phyloP scores from a whole-genome alignment of 2,329 filamentous ascomycete genomes.

The Aschersonia sp. region DNA sequence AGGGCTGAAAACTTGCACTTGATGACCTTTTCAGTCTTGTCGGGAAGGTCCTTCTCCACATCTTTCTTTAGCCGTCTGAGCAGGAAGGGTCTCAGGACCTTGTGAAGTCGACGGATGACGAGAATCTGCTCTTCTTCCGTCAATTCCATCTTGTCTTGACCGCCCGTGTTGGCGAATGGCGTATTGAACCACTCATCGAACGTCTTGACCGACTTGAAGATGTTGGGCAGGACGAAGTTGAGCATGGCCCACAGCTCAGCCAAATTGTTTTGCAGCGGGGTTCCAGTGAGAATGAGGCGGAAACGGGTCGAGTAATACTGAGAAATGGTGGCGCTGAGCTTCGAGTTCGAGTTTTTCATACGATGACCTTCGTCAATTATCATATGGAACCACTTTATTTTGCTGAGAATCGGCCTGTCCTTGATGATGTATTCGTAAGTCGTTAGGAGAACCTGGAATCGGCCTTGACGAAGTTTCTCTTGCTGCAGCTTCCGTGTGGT shows the following conservation, averaged over 20 bases:
- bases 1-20: slow-evolving; percentile 97
- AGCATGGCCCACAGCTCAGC: slow-evolving; percentile 94
- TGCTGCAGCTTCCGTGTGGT: slow-evolving; percentile 79
- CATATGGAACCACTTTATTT: slow-evolving; percentile 99
- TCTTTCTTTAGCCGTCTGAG: slow-evolving; percentile 98
- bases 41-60: slow-evolving; percentile 94
- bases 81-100: slow-evolving; percentile 92
- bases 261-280: slow-evolving; percentile 92
- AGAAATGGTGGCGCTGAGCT: slow-evolving; percentile 87
- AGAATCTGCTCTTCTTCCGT: slow-evolving; percentile 99
- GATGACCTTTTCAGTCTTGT: slow-evolving; percentile 98
- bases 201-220: slow-evolving; percentile 97
- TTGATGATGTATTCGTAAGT: slow-evolving; percentile 99
- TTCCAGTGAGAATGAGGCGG: slow-evolving; percentile 93
- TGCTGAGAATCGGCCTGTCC: slow-evolving; percentile 84
- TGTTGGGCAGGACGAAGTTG: slow-evolving; percentile 95
- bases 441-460: slow-evolving; percentile 91
- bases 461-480: slow-evolving; percentile 83
- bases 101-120: slow-evolving; percentile 94
- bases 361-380: slow-evolving; percentile 98
- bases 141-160: slow-evolving; percentile 96
- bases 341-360: slow-evolving; percentile 98
- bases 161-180: slow-evolving; percentile 93
- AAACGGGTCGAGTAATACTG: slow-evolving; percentile 92
- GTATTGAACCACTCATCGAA: slow-evolving; percentile 99